Evolutionary conservation across 23 red algal species (phyloP).

Genomic region (Gracilaria domingensis): DNA sequence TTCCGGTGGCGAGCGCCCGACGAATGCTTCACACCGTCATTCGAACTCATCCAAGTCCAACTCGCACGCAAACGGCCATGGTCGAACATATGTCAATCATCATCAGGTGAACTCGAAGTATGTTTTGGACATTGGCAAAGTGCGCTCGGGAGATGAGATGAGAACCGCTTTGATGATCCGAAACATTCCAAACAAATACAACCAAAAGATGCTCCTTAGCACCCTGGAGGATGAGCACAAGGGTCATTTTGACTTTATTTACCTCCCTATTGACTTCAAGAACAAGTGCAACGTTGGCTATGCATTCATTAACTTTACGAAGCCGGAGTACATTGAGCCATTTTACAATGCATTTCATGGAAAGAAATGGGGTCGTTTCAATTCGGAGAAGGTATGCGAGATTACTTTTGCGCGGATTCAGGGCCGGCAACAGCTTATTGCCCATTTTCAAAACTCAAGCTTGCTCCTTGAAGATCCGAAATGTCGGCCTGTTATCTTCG

Average conservation of each 20-base stretch:
- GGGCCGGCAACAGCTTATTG: slow-evolving; percentile 85
- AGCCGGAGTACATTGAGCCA: slow-evolving; percentile 75
- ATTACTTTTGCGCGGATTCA: slow-evolving; percentile 94
- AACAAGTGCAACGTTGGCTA: slow-evolving; percentile 96
- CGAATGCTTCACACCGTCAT: slow-evolving; percentile 9
- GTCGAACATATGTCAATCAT: slow-evolving; percentile 32
- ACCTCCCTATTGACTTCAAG: slow-evolving; percentile 97
- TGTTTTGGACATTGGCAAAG: slow-evolving; percentile 76
- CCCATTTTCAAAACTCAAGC: slow-evolving; percentile 92
- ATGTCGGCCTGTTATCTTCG: slow-evolving; percentile 91
- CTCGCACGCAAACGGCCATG: slow-evolving; percentile 11
- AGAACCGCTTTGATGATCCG: slow-evolving; percentile 93
- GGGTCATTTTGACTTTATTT: slow-evolving; percentile 96
- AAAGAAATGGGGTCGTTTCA: slow-evolving; percentile 91
- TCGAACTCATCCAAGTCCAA: slow-evolving; percentile 11
- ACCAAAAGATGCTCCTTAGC: slow-evolving; percentile 84
- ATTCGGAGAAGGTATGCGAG: slow-evolving; percentile 96
- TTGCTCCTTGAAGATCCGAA: slow-evolving; percentile 90
- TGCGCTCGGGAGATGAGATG: slow-evolving; percentile 79
- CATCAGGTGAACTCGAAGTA: slow-evolving; percentile 76
- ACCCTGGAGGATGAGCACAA: slow-evolving; percentile 81
- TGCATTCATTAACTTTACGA: slow-evolving; percentile 94
- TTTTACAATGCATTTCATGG: slow-evolving; percentile 93
- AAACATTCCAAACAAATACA: slow-evolving; percentile 98
- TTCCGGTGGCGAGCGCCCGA: background rate